Base-by-base conservation (phyloP, 192 early-diverging fungal species). In the Entomortierella beljakovae region DNA sequence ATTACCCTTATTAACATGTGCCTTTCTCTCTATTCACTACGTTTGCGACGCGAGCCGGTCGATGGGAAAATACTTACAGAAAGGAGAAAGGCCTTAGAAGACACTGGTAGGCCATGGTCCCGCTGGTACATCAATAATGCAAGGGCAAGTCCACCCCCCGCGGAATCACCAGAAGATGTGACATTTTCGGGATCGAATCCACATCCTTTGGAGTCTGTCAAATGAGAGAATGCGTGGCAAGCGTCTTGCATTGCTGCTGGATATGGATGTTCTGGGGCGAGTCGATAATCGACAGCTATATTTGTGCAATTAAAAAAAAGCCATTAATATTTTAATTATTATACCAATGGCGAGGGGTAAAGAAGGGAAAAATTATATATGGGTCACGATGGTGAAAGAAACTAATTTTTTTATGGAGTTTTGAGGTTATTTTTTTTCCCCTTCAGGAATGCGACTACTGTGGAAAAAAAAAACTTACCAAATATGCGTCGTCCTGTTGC, bases 181-280 rank as follows among this genome's bases (percentile, higher is more conserved):
- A 93, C 88, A 55, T 90, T 86, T 46, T 82, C 60, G 2, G 89
- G 86, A 40, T 82, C 55, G 60, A 91, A 90, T 3, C 87, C 86
- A 31, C 75, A 72, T 4, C 73, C 74, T 11, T 64, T 58, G 0
- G 81, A 61, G 26, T 84, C 80, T 29, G 87, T 75, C 33, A 93
- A 64, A 57, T 87, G 83, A 9, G 69, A 51, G 61, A 88, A 91
- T 0, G 87, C 68, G 58, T 89, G 83, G 22, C 82, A 82, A 0
- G 82, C 90, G 38, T 93, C 92, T 57, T 91, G 87, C 8, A 93
- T 61, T 46, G 88, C 90, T 40, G 88, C 86, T 1, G 92, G 92
- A 66, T 76, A 86, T 16, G 80, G 79, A 35, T 66, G 60, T 55
- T 83, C 85, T 10, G 85, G 82, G 0, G 82, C 73, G 4, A 86